Evolutionary conservation across 2,329 filamentous ascomycete species (phyloP).

Genomic region (Mollisiaceae sp.): DNA sequence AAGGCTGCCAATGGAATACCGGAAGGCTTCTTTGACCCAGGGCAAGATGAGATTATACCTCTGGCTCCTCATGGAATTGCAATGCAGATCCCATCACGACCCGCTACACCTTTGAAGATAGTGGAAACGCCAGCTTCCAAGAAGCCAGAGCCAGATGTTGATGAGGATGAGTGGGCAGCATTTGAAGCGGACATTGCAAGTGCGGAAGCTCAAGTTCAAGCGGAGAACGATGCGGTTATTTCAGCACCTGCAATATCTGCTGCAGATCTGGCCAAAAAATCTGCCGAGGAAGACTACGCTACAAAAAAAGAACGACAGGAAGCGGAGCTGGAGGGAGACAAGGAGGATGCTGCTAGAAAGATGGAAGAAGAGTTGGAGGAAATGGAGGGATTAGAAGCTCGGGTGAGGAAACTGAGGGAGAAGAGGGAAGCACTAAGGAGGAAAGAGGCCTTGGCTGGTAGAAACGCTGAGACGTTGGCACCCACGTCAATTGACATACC

Average conservation of each 20-base stretch:
- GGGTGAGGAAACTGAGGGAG: slow-evolving; percentile 71
- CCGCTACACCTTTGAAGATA: slow-evolving; percentile 59
- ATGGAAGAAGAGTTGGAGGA: slow-evolving; percentile 81
- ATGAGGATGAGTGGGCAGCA: slow-evolving; percentile 85
- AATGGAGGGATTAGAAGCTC: slow-evolving; percentile 78
- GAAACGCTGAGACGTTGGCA: slow-evolving; percentile 17
- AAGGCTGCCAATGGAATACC: slow-evolving; percentile 45
- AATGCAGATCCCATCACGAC: slow-evolving; percentile 67
- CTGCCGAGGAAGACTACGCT: slow-evolving; percentile 54
- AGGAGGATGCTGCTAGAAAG: slow-evolving; percentile 75
- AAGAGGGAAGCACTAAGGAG: slow-evolving; percentile 69
- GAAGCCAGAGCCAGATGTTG: slow-evolving; percentile 51
- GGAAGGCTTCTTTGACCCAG: slow-evolving; percentile 43
- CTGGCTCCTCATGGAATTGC: slow-evolving; percentile 45
- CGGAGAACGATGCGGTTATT: slow-evolving; percentile 60
- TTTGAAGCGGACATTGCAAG: slow-evolving; percentile 81
- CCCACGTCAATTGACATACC: not conserved
- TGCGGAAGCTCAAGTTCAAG: slow-evolving; percentile 44
- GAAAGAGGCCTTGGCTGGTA: slow-evolving; percentile 37
- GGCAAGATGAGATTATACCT: slow-evolving; percentile 41
- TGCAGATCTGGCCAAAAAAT: slow-evolving; percentile 63
- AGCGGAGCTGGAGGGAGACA: slow-evolving; percentile 66
- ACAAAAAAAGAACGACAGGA: slow-evolving; percentile 56
- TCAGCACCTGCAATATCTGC: slow-evolving; percentile 71
- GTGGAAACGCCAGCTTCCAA: slow-evolving; percentile 50